These are phyloP conservation scores for Zostera marina DNA, from an alignment of 116 monocot genomes.

Conservation along the genomic window DNA sequence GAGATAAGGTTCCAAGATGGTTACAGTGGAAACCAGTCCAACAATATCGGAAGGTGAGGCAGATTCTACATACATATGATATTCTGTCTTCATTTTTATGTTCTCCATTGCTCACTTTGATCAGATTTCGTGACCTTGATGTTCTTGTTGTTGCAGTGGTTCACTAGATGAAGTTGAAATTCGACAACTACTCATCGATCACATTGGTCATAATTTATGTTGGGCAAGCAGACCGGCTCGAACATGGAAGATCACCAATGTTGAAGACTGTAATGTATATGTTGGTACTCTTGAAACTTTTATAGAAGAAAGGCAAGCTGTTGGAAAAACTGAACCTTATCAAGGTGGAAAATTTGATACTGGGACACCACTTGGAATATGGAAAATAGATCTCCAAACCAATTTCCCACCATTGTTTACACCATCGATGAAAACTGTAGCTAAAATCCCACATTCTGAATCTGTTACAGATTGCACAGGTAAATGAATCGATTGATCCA, in stretches of 20 bases:
- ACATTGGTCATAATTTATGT: constrained; percentile 86
- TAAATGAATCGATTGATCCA: constrained; percentile 9
- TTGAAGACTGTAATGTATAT: constrained; percentile 98
- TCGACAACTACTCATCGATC: constrained; percentile 69
- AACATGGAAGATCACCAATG: constrained; percentile 58
- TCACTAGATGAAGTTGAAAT: constrained; percentile 89
- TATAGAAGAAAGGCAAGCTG: constrained; percentile 69
- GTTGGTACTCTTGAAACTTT: constrained; percentile 90
- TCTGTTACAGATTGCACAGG: constrained; percentile 68
- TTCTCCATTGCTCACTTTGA: neutral
- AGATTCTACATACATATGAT: neutral
- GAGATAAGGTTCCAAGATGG: constrained; percentile 29
- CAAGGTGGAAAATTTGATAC: constrained; percentile 48
- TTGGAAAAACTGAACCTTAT: constrained; percentile 47
- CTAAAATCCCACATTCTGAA: constrained; percentile 84
- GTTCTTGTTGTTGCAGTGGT: constrained; percentile 20
- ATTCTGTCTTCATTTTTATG: neutral
- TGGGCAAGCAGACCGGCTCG: constrained; percentile 86
- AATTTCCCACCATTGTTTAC: constrained; percentile 77
- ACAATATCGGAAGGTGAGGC: constrained; percentile 41
- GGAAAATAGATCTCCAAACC: constrained; percentile 79
- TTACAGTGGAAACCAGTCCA: constrained; percentile 23
- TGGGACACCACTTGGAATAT: constrained; percentile 49
- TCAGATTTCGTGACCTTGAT: neutral
- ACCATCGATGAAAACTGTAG: constrained; percentile 43